These are phyloP conservation scores for Thelonectria olida DNA, from an alignment of 2,329 filamentous ascomycete genomes.

Conservation along the genomic window DNA sequence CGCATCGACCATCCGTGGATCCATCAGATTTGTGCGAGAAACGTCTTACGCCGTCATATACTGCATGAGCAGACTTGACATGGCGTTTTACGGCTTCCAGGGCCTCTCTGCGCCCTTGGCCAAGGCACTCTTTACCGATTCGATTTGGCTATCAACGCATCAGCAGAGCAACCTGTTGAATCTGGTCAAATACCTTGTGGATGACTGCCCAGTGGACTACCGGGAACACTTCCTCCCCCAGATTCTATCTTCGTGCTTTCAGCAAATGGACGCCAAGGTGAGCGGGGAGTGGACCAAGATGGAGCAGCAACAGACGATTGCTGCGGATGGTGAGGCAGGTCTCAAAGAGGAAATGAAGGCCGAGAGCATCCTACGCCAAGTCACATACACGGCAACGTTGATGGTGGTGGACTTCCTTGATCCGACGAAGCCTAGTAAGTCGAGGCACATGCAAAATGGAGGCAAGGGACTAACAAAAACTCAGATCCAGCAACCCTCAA, in stretches of 20 bases:
- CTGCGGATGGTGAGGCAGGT: slow-evolving; percentile 75
- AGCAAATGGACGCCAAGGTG: slow-evolving; percentile 88
- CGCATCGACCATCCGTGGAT: slow-evolving; percentile 89
- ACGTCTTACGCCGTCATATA: slow-evolving; percentile 94
- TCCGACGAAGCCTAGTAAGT: slow-evolving; percentile 71
- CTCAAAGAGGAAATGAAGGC: slow-evolving; percentile 97
- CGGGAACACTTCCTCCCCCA: slow-evolving; percentile 85
- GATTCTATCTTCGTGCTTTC: slow-evolving; percentile 82
- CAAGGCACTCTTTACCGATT: slow-evolving; percentile 84
- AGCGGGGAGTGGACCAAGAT: slow-evolving; percentile 86
- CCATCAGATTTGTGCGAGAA: slow-evolving; percentile 89
- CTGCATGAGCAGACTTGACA: slow-evolving; percentile 87
- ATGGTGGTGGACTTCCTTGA: slow-evolving; percentile 92
- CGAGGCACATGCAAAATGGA: neutral
- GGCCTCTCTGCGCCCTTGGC: slow-evolving; percentile 86
- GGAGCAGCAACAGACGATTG: slow-evolving; percentile 67
- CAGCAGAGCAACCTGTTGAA: slow-evolving; percentile 95
- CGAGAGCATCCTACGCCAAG: slow-evolving; percentile 91
- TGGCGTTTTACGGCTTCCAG: slow-evolving; percentile 89
- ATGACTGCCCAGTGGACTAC: slow-evolving; percentile 85
- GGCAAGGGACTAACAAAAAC: slow-evolving; percentile 22
- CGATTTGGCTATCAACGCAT: slow-evolving; percentile 85
- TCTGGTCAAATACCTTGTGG: slow-evolving; percentile 86
- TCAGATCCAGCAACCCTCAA: slow-evolving; percentile 45
- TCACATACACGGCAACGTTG: slow-evolving; percentile 91